A percentile compares a stretch with the other conserved stretches of the same genome.
phyloP scores from a whole-genome alignment of 129 eudicot species.

The Arctium minus region DNA sequence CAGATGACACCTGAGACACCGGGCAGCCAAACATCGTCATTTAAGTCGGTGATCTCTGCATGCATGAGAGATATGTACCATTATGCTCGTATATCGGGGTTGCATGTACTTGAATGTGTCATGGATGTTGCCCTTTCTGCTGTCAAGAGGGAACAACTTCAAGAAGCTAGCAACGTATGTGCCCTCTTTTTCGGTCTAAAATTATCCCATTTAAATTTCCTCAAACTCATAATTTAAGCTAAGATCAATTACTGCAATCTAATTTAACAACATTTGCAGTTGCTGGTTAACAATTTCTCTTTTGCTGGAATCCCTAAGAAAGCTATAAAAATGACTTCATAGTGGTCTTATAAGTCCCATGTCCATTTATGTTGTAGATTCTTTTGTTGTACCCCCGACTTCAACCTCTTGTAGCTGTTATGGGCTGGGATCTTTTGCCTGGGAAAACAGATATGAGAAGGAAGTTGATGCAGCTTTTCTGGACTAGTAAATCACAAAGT shows the following conservation, averaged over 20 bases:
- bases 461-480: constrained; percentile 80
- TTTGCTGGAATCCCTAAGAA: not conserved
- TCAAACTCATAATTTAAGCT: not conserved
- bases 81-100: constrained; percentile 86
- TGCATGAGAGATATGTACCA: constrained; percentile 92
- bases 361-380: constrained; percentile 43
- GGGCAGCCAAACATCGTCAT: constrained; percentile 27
- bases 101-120: constrained; percentile 75
- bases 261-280: not conserved
- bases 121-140: constrained; percentile 79
- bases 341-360: constrained; percentile 3
- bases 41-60: constrained; percentile 44
- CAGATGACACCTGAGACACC: constrained; percentile 30
- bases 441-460: constrained; percentile 77
- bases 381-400: constrained; percentile 85
- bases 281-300: not conserved
- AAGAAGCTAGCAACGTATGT: constrained; percentile 75
- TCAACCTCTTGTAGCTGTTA: constrained; percentile 91
- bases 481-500: constrained; percentile 92
- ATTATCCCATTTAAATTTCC: not conserved
- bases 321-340: not conserved
- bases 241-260: not conserved
- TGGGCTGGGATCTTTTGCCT: constrained; percentile 98
- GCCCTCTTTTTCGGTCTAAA: not conserved
- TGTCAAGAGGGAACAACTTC: constrained; percentile 74